Percentiles rank a stretch among this genome's conserved stretches.
These are phyloP conservation scores for Rossbeevera mucosa DNA, from an alignment of 768 basidiomycete species.

Conservation along the genomic window DNA sequence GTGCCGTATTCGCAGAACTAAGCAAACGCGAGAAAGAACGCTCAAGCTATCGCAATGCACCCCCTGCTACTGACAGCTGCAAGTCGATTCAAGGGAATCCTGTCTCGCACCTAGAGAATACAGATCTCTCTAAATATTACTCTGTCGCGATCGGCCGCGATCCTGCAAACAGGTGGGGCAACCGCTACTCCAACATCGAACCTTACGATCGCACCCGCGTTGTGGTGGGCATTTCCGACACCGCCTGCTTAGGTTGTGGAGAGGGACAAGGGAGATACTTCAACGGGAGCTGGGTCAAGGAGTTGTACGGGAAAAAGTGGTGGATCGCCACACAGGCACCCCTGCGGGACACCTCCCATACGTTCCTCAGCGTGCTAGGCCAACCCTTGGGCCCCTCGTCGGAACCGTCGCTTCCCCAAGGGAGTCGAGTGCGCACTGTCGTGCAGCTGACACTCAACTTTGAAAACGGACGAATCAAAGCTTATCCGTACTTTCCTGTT, in stretches of 20 bases:
- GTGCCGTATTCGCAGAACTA: slow-evolving; percentile 32
- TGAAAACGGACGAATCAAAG: slow-evolving; percentile 71
- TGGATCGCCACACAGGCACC: slow-evolving; percentile 90
- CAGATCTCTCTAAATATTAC: slow-evolving; percentile 42
- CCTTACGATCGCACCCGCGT: slow-evolving; percentile 84
- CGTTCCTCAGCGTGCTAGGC: slow-evolving; percentile 69
- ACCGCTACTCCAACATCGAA: slow-evolving; percentile 70
- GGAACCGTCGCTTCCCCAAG: slow-evolving; percentile 20
- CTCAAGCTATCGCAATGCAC: slow-evolving; percentile 24
- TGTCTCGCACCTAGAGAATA: slow-evolving; percentile 8
- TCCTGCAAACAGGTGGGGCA: slow-evolving; percentile 41
- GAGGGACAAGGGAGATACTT: slow-evolving; percentile 52
- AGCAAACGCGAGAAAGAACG: slow-evolving; percentile 37
- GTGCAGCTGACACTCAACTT: slow-evolving; percentile 75
- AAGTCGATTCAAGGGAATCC: slow-evolving; percentile 2
- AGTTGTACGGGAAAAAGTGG: slow-evolving; percentile 65
- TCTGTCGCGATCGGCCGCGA: slow-evolving; percentile 48
- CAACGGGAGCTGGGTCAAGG: slow-evolving; percentile 85
- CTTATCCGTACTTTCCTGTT: slow-evolving; percentile 71
- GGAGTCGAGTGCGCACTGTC: slow-evolving; percentile 60
- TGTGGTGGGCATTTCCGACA: slow-evolving; percentile 35
- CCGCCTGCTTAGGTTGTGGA: slow-evolving; percentile 15
- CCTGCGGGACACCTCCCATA: slow-evolving; percentile 59
- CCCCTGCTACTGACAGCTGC: slow-evolving; percentile 14
- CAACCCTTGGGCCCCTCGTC: slow-evolving; percentile 41